Percentiles rank a stretch among this genome's conserved stretches.
Conservation (phyloP, 1,284 basidiomycete species). For the Leccinum angustisporum region DNA sequence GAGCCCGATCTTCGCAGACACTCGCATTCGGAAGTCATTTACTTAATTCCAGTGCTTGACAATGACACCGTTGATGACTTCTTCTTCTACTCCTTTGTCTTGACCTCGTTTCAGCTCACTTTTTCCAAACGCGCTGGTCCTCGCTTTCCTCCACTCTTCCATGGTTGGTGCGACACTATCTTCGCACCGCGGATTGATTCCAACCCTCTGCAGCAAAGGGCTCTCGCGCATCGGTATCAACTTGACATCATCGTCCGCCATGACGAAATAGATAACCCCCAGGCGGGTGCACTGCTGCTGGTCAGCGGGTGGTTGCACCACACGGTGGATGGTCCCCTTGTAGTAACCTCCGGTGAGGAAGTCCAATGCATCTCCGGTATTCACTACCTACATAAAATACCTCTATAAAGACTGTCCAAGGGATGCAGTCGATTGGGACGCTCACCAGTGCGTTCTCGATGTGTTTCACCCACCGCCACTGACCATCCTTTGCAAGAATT, state of each 20-base stretch:
- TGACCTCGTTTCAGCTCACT: slow-evolving; percentile 34
- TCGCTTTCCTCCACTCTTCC: slow-evolving; percentile 40
- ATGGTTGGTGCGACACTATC: slow-evolving; percentile 39
- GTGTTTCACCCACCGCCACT: slow-evolving; percentile 61
- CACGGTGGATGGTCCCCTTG: slow-evolving; percentile 47
- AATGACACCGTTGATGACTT: slow-evolving; percentile 42
- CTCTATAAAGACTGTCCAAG: background rate
- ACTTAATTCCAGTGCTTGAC: slow-evolving; percentile 45
- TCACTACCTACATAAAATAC: slow-evolving; percentile 40
- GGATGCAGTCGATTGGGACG: background rate
- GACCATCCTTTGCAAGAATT: slow-evolving; percentile 49
- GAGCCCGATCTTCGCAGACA: background rate
- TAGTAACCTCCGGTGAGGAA: slow-evolving; percentile 58
- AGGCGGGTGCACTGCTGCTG: slow-evolving; percentile 29
- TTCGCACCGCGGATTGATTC: slow-evolving; percentile 34
- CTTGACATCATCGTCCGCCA: slow-evolving; percentile 8
- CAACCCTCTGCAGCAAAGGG: slow-evolving; percentile 33
- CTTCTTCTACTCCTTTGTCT: slow-evolving; percentile 41
- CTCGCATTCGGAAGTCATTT: background rate
- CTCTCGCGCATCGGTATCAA: slow-evolving; percentile 14
- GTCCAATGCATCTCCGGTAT: slow-evolving; percentile 58
- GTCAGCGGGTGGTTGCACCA: slow-evolving; percentile 40
- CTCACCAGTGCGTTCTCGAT: slow-evolving; percentile 58
- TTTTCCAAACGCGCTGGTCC: slow-evolving; percentile 23
- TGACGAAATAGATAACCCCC: slow-evolving; percentile 46